Evolutionary conservation across 306 rosid genomes (phyloP), one percentile per base, ranked within the genome.

Genomic region (Dicorynia guianensis): DNA sequence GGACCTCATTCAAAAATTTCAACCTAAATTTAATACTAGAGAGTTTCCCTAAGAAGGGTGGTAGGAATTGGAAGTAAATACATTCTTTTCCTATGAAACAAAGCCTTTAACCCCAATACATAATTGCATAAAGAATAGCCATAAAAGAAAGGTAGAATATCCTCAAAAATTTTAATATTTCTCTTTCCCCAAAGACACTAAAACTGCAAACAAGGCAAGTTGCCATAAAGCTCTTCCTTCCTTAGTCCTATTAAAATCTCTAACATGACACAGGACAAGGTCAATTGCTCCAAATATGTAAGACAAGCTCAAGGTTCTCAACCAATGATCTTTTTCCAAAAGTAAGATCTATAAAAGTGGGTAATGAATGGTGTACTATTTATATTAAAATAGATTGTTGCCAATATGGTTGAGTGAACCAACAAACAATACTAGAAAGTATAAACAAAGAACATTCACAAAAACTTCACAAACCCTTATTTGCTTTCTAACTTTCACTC

Each of bases 141-240:
- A 14, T 48, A 34, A 34, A 56, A 25, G 43, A 39, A 38, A 76
- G 15, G 38, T 15, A 56, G 33, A 11, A 57, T 13, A 12, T 58
- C 54, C 12, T 36, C 3, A 76, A 58, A 13, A n/a, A n/a, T 57
- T 67, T 14, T 46, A 35, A 47, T 18, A 25, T 2, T 25, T 46
- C 42, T 34, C 34, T 36, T 76, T 13, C 20, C 20, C 54, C 52
- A 69, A 48, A 76, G 54, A 59, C 36, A 13, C 67, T 36, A 25
- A 48, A 75, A n/a, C n/a, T n/a, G 50, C 52, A 56, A 56, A 34
- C 18, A 44, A 63, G 47, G 18, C 11, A 39, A 12, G 7, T 63
- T 50, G 15, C 58, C 36, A 33, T 6, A 65, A 56, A 65, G 39
- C 53, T 64, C 33, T 55, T 34, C 35, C 14, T 1, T 40, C 63